Conservation (phyloP, 2,329 filamentous ascomycete genomes). For the Zymoseptoria pseudotritici region DNA sequence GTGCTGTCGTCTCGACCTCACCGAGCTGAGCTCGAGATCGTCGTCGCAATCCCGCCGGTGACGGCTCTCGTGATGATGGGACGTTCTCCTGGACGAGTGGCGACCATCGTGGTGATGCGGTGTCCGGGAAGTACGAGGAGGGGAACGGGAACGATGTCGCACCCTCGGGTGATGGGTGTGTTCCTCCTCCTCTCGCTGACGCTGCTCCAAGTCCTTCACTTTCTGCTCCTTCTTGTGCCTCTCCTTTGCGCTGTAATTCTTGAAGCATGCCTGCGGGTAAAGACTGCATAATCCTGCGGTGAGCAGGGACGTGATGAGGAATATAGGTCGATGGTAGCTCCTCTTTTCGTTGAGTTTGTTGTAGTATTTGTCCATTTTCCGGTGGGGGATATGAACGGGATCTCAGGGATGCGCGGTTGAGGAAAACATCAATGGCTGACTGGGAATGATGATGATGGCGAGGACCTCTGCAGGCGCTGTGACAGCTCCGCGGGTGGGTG, state of each 20-base stretch:
- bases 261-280: conserved; percentile 30
- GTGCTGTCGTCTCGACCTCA: conserved; percentile 11
- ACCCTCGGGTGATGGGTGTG: conserved; percentile 16
- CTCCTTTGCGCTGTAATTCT: conserved; percentile 29
- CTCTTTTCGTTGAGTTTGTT: conserved; percentile 26
- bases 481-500: neutral
- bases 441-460: neutral
- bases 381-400: neutral
- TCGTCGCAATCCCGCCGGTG: conserved; percentile 18
- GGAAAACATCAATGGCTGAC: neutral
- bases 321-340: conserved; percentile 27
- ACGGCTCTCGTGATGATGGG: conserved; percentile 14
- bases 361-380: conserved; percentile 17
- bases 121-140: conserved; percentile 17
- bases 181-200: conserved; percentile 20
- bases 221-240: conserved; percentile 19
- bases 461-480: neutral
- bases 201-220: conserved; percentile 20
- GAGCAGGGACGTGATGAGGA: conserved; percentile 23
- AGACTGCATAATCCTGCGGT: conserved; percentile 30
- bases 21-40: conserved; percentile 12
- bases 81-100: conserved; percentile 17
- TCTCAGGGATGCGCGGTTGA: neutral
- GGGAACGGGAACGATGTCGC: conserved; percentile 23
- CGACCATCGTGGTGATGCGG: conserved; percentile 15